Evolutionary conservation across 257 asterid genomes (phyloP).

Genomic region (Misopates orontium): DNA sequence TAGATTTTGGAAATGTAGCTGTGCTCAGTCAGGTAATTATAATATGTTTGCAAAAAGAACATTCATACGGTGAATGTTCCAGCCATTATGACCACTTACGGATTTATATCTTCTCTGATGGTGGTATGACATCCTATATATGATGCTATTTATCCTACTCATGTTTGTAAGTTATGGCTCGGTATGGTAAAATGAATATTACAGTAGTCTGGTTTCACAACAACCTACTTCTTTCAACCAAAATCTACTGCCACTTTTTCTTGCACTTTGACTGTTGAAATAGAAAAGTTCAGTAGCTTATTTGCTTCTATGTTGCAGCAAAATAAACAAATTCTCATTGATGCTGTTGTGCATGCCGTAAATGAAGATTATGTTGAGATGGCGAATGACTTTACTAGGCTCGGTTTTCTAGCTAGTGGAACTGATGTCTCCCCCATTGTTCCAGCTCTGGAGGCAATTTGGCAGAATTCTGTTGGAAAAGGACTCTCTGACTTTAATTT

Average conservation of each 20-base stretch:
- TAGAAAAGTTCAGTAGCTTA: constrained; percentile 26
- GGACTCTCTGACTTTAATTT: constrained; percentile 96
- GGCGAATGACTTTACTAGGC: constrained; percentile 99
- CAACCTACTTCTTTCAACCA: constrained; percentile 14
- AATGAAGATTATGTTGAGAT: constrained; percentile 98
- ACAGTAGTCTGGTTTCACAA: not conserved
- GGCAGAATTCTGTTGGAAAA: constrained; percentile 96
- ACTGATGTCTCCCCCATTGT: constrained; percentile 94
- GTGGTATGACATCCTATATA: not conserved
- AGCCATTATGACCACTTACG: constrained; percentile 19
- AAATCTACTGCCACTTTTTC: constrained; percentile 15
- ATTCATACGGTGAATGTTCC: constrained; percentile 7
- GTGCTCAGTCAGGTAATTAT: constrained; percentile 97
- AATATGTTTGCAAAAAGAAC: constrained; percentile 1
- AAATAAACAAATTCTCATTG: constrained; percentile 94
- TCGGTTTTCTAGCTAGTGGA: constrained; percentile 95
- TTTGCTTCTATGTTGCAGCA: constrained; percentile 55
- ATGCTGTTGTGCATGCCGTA: constrained; percentile 99
- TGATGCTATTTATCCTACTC: constrained; percentile 8
- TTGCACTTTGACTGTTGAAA: constrained; percentile 22
- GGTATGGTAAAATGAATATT: not conserved
- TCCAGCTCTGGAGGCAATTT: constrained; percentile 96
- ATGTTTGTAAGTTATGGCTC: not conserved
- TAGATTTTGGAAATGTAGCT: constrained; percentile 98
- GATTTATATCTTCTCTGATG: constrained; percentile 10